A percentile compares a stretch with the other conserved stretches of the same genome.
Evolutionary conservation across 2,329 filamentous ascomycete species (phyloP).

Genomic region (Xylaria sp.): DNA sequence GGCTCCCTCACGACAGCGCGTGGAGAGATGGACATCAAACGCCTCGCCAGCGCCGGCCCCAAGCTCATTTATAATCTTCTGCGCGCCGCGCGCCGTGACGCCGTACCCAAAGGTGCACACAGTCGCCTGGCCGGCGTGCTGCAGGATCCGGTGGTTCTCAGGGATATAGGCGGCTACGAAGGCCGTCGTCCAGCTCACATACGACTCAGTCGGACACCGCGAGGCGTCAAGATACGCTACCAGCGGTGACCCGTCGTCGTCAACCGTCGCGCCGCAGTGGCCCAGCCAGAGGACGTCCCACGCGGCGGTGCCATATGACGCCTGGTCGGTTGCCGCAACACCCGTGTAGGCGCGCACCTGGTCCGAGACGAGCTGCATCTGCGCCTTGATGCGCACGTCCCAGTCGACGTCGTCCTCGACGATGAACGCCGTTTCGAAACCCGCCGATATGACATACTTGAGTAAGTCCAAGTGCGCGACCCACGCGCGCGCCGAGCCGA

Average conservation of each 20-base stretch:
- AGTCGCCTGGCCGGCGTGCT: conserved; percentile 35
- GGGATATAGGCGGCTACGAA: conserved; percentile 33
- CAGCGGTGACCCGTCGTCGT: conserved; percentile 30
- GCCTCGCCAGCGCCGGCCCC: conserved; percentile 48
- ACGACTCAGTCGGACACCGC: conserved; percentile 39
- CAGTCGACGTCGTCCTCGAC: conserved; percentile 55
- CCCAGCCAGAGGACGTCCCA: conserved; percentile 56
- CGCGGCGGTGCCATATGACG: conserved; percentile 46
- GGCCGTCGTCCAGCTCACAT: conserved; percentile 45
- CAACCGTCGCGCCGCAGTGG: conserved; percentile 49
- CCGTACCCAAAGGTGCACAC: conserved; percentile 51
- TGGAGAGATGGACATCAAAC: conserved; percentile 52
- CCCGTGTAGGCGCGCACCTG: conserved; percentile 48
- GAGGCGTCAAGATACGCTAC: conserved; percentile 41
- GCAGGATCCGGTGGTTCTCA: conserved; percentile 45
- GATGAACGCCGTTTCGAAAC: conserved; percentile 46
- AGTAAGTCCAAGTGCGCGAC: conserved; percentile 50
- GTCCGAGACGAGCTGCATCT: conserved; percentile 48
- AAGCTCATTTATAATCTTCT: conserved; percentile 48
- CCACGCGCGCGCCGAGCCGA: conserved; percentile 46
- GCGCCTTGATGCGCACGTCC: conserved; percentile 50
- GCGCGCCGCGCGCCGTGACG: conserved; percentile 48
- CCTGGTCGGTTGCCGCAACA: background rate
- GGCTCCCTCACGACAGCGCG: conserved; percentile 46
- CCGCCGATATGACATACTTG: conserved; percentile 45